Evolutionary conservation across 257 asterid genomes (phyloP), one percentile per base, ranked within the genome.

Genomic region (Osmanthus fragrans): DNA sequence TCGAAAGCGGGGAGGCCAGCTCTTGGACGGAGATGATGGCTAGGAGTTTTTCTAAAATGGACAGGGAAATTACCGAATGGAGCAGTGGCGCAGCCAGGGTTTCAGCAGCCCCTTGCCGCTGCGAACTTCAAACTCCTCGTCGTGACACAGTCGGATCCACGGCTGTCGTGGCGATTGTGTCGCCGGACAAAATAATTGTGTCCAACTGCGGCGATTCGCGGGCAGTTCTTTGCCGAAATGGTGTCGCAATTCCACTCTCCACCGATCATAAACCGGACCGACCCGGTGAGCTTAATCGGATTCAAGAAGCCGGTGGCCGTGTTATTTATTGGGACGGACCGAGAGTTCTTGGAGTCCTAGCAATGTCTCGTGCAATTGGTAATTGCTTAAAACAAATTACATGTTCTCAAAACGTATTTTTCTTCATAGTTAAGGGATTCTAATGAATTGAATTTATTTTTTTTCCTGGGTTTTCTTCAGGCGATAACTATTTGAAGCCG

Each of bases 81-180:
- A 23, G 16, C 19, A 58, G 67, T 15, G 30, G 67, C 4, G 30
- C 67, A 51, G 63, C 63, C 23, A 3, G 25, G 21, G 25, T 51
- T 9, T 82, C 86, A 10, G 49, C 54, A 78, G 75, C 65, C 16
- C 16, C 73, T 49, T 85, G 99, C 86, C 89, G 99, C 54, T 96
- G 99, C 80, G 97, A 90, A 76, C 89, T 93, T 5, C 93, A 86
- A 64, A 86, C 97, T 6, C 98, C 97, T 0, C 98, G 90, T 89
- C 87, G 96, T 75, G 98, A 90, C 45, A 97, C 99, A 10, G 99
- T 96, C 15, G 99, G 99, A 58, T 96, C 99, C 79, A 93, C 99
- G 15, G 98, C 98, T 12, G 97, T 96, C 0, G 98, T 96, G 19
- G 86, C 98, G 33, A 85, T 93, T 0, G 87, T 93, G 21, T 81